Evolutionary conservation across 139 green algal species (phyloP).

Genomic region (Chlorella sp.): DNA sequence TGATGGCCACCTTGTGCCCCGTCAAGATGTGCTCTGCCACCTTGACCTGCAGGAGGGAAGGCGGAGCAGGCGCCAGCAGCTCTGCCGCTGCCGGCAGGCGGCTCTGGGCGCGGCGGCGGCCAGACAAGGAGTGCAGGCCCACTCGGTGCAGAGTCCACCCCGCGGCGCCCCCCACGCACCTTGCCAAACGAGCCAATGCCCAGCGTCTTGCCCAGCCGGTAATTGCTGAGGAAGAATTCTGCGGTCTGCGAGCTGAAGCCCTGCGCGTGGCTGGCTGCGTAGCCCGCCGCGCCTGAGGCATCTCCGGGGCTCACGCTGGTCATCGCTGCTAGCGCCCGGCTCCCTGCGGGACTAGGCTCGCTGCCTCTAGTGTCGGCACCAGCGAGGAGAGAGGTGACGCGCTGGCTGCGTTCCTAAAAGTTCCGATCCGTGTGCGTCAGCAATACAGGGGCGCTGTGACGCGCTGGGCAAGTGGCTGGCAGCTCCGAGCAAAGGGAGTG

Average conservation of each 20-base stretch:
- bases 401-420: too few relatives aligned
- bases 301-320: conserved; percentile 18
- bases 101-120: too few relatives aligned
- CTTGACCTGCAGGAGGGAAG: conserved; percentile 79
- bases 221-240: conserved; percentile 95
- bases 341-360: too few relatives aligned
- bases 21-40: conserved; percentile 98
- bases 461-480: too few relatives aligned
- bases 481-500: too few relatives aligned
- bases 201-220: conserved; percentile 96
- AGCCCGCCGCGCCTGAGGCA: not conserved
- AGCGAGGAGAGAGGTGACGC: too few relatives aligned
- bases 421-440: too few relatives aligned
- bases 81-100: not conserved
- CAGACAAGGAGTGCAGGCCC: not conserved
- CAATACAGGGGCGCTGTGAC: too few relatives aligned
- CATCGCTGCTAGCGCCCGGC: not conserved
- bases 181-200: conserved; percentile 99
- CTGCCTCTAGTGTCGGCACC: too few relatives aligned
- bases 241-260: conserved; percentile 45
- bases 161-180: conserved; percentile 49
- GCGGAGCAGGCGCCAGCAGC: not conserved
- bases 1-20: conserved; percentile 98
- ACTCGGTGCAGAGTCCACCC: not conserved
- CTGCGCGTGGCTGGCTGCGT: not conserved